Evolutionary conservation across 495 filamentous ascomycete genomes (phyloP).

Genomic region (Penicillium malachiteum): DNA sequence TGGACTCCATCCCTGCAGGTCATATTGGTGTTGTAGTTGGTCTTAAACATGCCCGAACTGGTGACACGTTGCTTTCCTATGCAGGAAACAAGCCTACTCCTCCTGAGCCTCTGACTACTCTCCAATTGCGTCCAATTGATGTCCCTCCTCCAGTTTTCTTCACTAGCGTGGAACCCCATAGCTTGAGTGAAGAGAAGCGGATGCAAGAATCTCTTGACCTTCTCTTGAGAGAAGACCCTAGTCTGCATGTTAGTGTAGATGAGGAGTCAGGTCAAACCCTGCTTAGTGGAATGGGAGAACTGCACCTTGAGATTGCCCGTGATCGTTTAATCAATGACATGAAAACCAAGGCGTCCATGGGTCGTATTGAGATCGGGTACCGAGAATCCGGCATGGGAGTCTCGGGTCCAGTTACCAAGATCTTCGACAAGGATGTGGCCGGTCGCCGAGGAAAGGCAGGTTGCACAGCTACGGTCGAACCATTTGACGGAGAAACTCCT

Average conservation of each 20-base stretch:
- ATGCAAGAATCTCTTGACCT: constrained; percentile 72
- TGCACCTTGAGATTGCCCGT: constrained; percentile 94
- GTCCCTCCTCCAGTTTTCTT: constrained; percentile 96
- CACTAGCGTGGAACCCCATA: constrained; percentile 84
- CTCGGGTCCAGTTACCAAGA: constrained; percentile 52
- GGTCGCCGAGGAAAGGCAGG: constrained; percentile 76
- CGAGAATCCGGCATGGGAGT: constrained; percentile 67
- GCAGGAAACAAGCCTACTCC: constrained; percentile 58
- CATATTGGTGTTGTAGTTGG: constrained; percentile 97
- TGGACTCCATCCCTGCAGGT: constrained; percentile 73
- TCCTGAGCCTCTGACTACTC: constrained; percentile 64
- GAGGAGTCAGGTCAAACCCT: constrained; percentile 92
- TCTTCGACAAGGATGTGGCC: constrained; percentile 76
- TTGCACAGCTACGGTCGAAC: constrained; percentile 66
- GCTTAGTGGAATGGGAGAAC: constrained; percentile 92
- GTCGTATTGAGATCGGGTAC: constrained; percentile 94
- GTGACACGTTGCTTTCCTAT: constrained; percentile 84
- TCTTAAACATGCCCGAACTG: constrained; percentile 85
- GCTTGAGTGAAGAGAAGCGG: constrained; percentile 71
- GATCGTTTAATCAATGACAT: constrained; percentile 86
- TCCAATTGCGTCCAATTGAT: constrained; percentile 85
- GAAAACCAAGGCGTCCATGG: constrained; percentile 85
- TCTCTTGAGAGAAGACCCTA: constrained; percentile 89
- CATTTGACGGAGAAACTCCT: constrained; percentile 43
- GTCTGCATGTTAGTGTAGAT: constrained; percentile 78